Conservation (phyloP, 352 stramenopile species). For the Halophytophthora polymorphica region DNA sequence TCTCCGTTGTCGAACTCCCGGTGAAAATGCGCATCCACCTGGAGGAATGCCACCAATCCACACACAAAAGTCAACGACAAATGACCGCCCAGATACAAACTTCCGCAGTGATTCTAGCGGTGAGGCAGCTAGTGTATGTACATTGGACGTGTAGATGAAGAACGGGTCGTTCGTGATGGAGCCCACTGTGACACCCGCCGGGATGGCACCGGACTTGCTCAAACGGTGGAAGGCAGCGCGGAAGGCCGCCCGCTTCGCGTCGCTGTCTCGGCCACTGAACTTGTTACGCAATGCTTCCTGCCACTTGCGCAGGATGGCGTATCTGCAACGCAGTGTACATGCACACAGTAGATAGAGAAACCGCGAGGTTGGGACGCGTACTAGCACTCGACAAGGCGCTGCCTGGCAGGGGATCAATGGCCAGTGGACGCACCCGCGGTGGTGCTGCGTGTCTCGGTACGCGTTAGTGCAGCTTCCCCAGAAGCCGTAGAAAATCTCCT, state of each 20-base stretch:
- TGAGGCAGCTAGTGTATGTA: slow-evolving; percentile 20
- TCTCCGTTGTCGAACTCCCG: slow-evolving; percentile 68
- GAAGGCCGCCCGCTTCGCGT: slow-evolving; percentile 25
- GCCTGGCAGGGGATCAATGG: slow-evolving; percentile 8
- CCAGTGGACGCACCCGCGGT: slow-evolving; percentile 45
- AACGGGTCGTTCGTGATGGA: slow-evolving; percentile 65
- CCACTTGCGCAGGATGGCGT: slow-evolving; percentile 66
- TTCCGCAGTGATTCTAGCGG: background rate
- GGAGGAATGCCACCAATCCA: background rate
- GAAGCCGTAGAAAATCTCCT: slow-evolving; percentile 89
- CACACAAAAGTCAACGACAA: background rate
- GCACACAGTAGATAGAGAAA: slow-evolving; percentile 7
- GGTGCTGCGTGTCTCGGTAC: slow-evolving; percentile 77
- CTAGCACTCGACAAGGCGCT: background rate
- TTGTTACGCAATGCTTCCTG: slow-evolving; percentile 26
- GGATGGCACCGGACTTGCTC: slow-evolving; percentile 27
- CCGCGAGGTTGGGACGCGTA: background rate
- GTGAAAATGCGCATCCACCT: slow-evolving; percentile 88
- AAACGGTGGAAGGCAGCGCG: slow-evolving; percentile 37
- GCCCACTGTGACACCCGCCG: slow-evolving; percentile 18
- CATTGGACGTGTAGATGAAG: slow-evolving; percentile 92
- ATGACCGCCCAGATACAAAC: background rate
- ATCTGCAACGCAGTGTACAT: slow-evolving; percentile 17
- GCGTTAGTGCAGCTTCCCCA: slow-evolving; percentile 88
- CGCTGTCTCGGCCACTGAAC: slow-evolving; percentile 10